phyloP scores from a whole-genome alignment of 2,329 filamentous ascomycete species.

The Neobulgaria alba region DNA sequence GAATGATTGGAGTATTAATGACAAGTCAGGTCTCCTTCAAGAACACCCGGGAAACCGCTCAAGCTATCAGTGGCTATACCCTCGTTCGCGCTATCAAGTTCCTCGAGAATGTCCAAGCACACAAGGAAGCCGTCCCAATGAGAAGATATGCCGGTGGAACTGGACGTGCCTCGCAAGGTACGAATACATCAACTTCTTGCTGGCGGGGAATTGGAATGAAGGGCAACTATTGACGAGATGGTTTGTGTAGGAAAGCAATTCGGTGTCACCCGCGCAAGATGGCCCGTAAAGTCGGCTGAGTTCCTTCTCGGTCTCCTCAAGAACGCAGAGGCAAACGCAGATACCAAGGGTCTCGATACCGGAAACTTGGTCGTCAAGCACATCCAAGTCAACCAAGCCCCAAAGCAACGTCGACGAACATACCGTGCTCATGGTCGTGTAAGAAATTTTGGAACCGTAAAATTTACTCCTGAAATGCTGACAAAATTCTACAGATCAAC shows the following conservation, averaged over 20 bases:
- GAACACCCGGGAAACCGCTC: constrained; percentile 99
- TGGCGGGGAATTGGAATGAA: background rate
- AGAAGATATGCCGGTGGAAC: constrained; percentile 94
- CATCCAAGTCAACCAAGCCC: constrained; percentile 99
- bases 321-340: constrained; percentile 95
- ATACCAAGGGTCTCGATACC: constrained; percentile 95
- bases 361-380: constrained; percentile 98
- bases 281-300: constrained; percentile 98
- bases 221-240: background rate
- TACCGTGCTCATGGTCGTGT: constrained; percentile 99
- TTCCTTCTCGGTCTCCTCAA: constrained; percentile 95
- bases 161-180: constrained; percentile 96
- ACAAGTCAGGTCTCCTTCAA: constrained; percentile 59
- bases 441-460: constrained; percentile 42
- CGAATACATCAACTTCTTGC: too few species aligned
- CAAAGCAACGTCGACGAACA: constrained; percentile 97
- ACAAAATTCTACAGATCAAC: constrained; percentile 66
- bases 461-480: constrained; percentile 1
- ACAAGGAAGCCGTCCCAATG: constrained; percentile 98
- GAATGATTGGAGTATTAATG: background rate
- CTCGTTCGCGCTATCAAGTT: constrained; percentile 71
- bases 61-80: constrained; percentile 70
- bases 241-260: constrained; percentile 82
- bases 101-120: constrained; percentile 95
- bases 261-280: constrained; percentile 95